These are phyloP conservation scores for Paxillus involutus DNA, from an alignment of 768 basidiomycete species.

Conservation along the genomic window DNA sequence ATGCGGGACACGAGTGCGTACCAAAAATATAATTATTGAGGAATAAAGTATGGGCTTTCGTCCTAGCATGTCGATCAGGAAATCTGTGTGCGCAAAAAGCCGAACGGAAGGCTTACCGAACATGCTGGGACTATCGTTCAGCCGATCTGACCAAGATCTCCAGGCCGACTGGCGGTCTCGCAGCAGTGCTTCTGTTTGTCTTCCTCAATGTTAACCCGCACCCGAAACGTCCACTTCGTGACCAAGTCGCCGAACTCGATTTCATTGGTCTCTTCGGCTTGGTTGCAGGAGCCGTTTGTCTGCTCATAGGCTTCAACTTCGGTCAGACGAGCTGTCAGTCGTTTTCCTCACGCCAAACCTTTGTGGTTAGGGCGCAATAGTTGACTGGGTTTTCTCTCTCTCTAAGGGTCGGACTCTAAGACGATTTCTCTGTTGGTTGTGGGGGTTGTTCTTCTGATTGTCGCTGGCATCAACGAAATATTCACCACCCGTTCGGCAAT, in stretches of 20 bases:
- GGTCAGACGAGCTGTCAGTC: no score
- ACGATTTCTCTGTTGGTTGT: constrained; percentile 59
- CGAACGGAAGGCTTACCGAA: no score
- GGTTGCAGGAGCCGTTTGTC: constrained; percentile 61
- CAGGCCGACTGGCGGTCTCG: constrained; percentile 19
- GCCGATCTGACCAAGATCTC: no score
- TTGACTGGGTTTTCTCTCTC: not conserved
- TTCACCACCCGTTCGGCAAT: constrained; percentile 67
- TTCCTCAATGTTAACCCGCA: no score
- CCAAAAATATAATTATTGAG: no score
- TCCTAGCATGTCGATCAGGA: no score
- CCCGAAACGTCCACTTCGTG: no score
- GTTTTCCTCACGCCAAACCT: constrained; percentile 31
- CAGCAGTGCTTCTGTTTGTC: constrained; percentile 67
- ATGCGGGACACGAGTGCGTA: no score
- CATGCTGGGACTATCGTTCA: no score
- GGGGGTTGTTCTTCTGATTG: constrained; percentile 51
- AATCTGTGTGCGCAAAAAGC: no score
- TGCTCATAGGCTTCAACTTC: constrained; percentile 35
- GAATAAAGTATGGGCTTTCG: no score
- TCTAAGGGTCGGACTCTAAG: constrained; percentile 51
- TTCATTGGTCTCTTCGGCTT: constrained; percentile 62
- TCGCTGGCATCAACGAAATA: constrained; percentile 54
- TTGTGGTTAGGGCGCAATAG: not conserved
- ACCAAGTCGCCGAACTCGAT: constrained; percentile 61